Base-by-base conservation (phyloP, 1,284 basidiomycete species). In the Puccinia polysora region DNA sequence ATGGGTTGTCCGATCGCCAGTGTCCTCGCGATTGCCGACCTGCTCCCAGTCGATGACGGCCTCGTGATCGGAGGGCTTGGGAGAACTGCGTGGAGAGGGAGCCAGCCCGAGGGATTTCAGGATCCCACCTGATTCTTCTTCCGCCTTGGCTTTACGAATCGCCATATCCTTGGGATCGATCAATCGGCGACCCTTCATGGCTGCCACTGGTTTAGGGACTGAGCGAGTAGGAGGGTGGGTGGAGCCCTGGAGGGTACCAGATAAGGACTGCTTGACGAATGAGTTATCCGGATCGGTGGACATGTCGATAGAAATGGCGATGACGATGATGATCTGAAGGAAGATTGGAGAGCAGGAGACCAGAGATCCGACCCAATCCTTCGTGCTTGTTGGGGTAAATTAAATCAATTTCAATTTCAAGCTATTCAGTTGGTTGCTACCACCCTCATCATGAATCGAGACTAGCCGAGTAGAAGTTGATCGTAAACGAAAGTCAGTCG, bases 61-160 rank as follows among this genome's bases (percentile, higher is more conserved):
- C 15, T 70, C 58, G 4, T 65, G 20, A 0, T 70, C 52, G 1
- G 68, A 40, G 2, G 34, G 18, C 20, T 36, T 28, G 8, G 32
- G 15, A 10, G 45, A 25, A 38, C 20, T 70, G 18, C 68, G 30
- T 6, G 58, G 15, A 0, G 58, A 40, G 20, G 68, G 58, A 10
- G 68, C 53, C 23, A 70, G 68, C 34, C 68, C 68, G 45, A 70
- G 68, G 15, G 68, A 32, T 28, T 70, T 70, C 43, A 70, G 47
- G 45, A 70, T 70, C 0, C 58, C 68, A 23, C 58, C 58, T 10
- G 68, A 52, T 15, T 70, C 58, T 28, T 62, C 58, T 20, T 70
- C 68, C 25, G 68, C 68, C 68, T 70, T 70, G 47, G 58, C 50
- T 28, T 70, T 70, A 8, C 68, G 56, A 23, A 8, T 60, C 14